Conservation (phyloP, 2,329 filamentous ascomycete species). For the Talaromyces funiculosus region DNA sequence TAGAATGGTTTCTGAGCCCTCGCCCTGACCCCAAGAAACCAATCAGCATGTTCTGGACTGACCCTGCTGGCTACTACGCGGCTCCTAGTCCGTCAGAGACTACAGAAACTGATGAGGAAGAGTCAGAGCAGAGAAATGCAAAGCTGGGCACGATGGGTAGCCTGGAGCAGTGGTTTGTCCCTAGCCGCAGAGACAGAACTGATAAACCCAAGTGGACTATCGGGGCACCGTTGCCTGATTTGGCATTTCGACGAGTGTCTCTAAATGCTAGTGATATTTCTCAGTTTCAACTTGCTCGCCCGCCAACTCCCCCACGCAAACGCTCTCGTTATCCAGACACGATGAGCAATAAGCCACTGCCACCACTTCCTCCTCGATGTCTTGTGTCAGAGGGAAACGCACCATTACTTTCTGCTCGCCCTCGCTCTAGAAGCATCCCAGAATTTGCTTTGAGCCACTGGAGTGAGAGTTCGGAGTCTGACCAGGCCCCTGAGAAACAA, state of each 20-base stretch:
- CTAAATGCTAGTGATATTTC: conserved; percentile 4
- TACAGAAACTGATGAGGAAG: neutral
- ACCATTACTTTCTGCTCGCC: neutral
- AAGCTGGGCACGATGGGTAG: conserved; percentile 4
- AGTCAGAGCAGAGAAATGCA: neutral
- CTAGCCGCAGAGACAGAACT: neutral
- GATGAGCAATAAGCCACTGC: conserved; percentile 9
- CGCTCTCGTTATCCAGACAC: neutral
- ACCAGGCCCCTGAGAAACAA: neutral
- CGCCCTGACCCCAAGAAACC: conserved; percentile 5
- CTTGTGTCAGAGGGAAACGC: neutral
- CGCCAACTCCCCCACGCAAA: conserved; percentile 8
- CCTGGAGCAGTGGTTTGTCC: conserved; percentile 5
- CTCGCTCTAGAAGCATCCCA: conserved; percentile 1
- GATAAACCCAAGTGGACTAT: conserved; percentile 4
- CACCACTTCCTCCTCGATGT: conserved; percentile 7
- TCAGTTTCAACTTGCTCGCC: conserved; percentile 9
- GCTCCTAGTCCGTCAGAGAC: neutral
- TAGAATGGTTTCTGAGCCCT: conserved; percentile 10
- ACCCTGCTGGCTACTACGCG: conserved; percentile 4
- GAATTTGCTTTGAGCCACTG: conserved; percentile 1
- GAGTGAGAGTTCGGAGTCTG: neutral
- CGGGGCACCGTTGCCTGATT: conserved; percentile 4
- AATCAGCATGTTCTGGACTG: conserved; percentile 9
- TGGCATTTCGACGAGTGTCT: neutral